phyloP scores from a whole-genome alignment of 495 filamentous ascomycete species.

The Clohesyomyces aquaticus region DNA sequence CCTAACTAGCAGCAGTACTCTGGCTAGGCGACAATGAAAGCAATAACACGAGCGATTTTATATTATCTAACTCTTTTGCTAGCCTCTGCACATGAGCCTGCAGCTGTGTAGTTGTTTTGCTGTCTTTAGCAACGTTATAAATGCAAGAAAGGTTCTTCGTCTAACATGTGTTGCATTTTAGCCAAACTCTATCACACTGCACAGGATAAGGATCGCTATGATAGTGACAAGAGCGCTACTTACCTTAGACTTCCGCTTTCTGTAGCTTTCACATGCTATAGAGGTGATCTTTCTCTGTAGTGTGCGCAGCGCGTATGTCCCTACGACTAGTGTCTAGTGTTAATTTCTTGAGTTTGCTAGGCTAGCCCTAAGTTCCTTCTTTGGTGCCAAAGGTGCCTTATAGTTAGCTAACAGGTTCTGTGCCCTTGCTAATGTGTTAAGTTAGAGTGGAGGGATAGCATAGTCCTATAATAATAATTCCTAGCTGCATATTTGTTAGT shows the following conservation, averaged over 20 bases:
- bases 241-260: slow-evolving; percentile 38
- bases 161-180: slow-evolving; percentile 37
- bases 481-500: no score
- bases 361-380: slow-evolving; percentile 32
- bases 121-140: slow-evolving; percentile 34
- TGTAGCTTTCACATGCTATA: slow-evolving; percentile 36
- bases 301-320: slow-evolving; percentile 36
- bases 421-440: no score
- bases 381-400: slow-evolving; percentile 35
- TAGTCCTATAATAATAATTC: no score
- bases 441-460: no score
- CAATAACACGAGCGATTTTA: slow-evolving; percentile 34
- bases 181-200: slow-evolving; percentile 36
- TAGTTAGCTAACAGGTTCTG: no score
- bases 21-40: slow-evolving; percentile 25
- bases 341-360: slow-evolving; percentile 28
- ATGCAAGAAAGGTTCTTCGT: slow-evolving; percentile 30
- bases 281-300: slow-evolving; percentile 37
- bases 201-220: neutral
- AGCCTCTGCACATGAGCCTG: slow-evolving; percentile 28
- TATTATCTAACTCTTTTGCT: slow-evolving; percentile 35
- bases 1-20: slow-evolving; percentile 18
- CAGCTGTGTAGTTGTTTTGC: slow-evolving; percentile 34
- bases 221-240: neutral
- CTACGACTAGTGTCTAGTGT: slow-evolving; percentile 30